These are phyloP conservation scores for Effrenium voratum DNA, from an alignment of 73 alveolate genomes.

Conservation along the genomic window DNA sequence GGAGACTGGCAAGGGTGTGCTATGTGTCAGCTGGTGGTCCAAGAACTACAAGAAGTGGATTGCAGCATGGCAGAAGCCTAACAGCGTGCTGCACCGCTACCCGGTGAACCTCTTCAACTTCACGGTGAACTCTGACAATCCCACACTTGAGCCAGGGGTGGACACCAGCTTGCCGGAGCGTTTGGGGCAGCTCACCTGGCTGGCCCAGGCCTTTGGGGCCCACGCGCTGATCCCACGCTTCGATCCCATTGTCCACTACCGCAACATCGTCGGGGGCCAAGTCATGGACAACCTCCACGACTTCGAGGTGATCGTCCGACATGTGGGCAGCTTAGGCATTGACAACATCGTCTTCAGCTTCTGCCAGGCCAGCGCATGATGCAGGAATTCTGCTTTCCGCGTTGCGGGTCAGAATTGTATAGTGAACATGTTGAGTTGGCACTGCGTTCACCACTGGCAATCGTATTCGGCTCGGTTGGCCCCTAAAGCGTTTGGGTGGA, in stretches of 20 bases:
- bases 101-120: constrained; percentile 91
- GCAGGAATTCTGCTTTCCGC: not conserved
- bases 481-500: not conserved
- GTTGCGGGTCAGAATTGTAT: not conserved
- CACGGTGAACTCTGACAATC: constrained; percentile 72
- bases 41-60: constrained; percentile 93
- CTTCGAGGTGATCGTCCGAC: constrained; percentile 61
- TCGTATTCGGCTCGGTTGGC: too few relatives aligned
- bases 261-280: constrained; percentile 44
- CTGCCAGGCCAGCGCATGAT: not conserved
- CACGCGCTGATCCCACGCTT: constrained; percentile 55
- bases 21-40: constrained; percentile 92
- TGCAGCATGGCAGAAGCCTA: constrained; percentile 67
- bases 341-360: constrained; percentile 80
- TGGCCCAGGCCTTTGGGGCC: constrained; percentile 74
- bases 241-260: constrained; percentile 86
- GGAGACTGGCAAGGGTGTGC: constrained; percentile 71
- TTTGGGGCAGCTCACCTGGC: constrained; percentile 55
- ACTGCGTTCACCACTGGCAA: too few relatives aligned
- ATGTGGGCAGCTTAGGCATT: constrained; percentile 68
- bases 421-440: not conserved
- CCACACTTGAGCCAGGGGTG: constrained; percentile 56
- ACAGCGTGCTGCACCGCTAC: constrained; percentile 84
- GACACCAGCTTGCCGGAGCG: constrained; percentile 79
- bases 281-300: not conserved